Conservation (phyloP, 495 filamentous ascomycete genomes). For the Penicillium flavigenum region DNA sequence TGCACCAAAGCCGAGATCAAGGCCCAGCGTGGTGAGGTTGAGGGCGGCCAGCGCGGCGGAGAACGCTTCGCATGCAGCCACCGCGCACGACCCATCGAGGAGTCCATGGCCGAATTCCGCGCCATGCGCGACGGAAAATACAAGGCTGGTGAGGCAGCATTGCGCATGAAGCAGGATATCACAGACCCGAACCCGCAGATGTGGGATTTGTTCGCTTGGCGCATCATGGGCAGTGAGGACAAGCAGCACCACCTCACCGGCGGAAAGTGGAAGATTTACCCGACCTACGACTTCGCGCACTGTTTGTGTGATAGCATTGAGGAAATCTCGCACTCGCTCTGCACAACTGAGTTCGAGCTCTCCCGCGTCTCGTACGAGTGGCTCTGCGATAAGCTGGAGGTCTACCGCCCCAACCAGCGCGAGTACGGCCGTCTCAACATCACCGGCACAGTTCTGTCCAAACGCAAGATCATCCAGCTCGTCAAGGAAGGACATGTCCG, state of each 20-base stretch:
- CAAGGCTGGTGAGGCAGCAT: conserved; percentile 77
- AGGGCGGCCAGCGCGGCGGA: conserved; percentile 65
- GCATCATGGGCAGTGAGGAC: conserved; percentile 55
- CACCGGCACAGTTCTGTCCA: conserved; percentile 77
- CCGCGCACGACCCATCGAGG: conserved; percentile 68
- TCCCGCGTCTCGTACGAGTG: conserved; percentile 82
- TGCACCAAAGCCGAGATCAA: conserved; percentile 74
- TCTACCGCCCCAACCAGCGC: conserved; percentile 84
- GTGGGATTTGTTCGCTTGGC: conserved; percentile 73
- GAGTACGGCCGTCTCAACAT: conserved; percentile 79
- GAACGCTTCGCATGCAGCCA: conserved; percentile 76
- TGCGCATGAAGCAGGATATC: conserved; percentile 82
- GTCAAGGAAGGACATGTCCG: conserved; percentile 71
- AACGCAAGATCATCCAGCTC: conserved; percentile 75
- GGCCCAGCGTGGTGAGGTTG: conserved; percentile 73
- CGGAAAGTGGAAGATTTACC: conserved; percentile 78
- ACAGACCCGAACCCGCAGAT: conserved; percentile 65
- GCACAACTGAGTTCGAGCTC: conserved; percentile 81
- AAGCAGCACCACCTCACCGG: conserved; percentile 71
- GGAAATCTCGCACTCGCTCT: conserved; percentile 82
- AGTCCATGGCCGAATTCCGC: conserved; percentile 78
- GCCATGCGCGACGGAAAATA: conserved; percentile 92
- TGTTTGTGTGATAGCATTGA: conserved; percentile 88
- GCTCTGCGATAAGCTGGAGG: conserved; percentile 71
- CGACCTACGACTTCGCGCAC: conserved; percentile 90